Evolutionary conservation across 371 early-diverging fungal species (phyloP).

Genomic region (Encephalitozoon cuniculi): DNA sequence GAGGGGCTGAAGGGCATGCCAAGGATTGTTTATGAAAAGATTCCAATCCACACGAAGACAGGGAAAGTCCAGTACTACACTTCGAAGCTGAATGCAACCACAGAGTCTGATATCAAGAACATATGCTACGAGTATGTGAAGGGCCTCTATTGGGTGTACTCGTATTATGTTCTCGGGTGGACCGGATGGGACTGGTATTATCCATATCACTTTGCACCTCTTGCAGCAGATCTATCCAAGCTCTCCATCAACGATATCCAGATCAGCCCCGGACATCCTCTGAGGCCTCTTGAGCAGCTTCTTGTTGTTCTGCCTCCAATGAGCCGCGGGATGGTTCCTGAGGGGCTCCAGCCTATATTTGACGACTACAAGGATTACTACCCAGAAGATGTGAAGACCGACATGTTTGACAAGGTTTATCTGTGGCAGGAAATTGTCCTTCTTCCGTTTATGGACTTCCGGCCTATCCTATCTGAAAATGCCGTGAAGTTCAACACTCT

Average conservation of each 20-base stretch:
- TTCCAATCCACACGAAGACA: constrained; percentile 20
- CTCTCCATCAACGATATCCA: constrained; percentile 62
- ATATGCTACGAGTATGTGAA: constrained; percentile 76
- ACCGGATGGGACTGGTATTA: constrained; percentile 95
- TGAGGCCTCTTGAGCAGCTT: constrained; percentile 86
- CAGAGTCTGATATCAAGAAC: constrained; percentile 38
- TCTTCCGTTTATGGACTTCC: constrained; percentile 56
- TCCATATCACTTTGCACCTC: constrained; percentile 92
- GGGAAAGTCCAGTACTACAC: constrained; percentile 55
- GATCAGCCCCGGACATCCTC: constrained; percentile 73
- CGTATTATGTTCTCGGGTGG: constrained; percentile 86
- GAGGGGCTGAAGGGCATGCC: background rate
- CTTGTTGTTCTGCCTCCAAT: constrained; percentile 90
- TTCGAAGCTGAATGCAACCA: constrained; percentile 46
- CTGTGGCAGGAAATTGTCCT: constrained; percentile 76
- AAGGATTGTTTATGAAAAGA: constrained; percentile 35
- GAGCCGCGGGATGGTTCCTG: constrained; percentile 61
- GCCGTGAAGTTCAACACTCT: constrained; percentile 13
- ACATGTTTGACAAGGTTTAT: constrained; percentile 90
- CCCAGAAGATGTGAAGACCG: constrained; percentile 77
- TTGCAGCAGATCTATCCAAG: constrained; percentile 74
- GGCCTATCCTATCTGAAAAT: constrained; percentile 28
- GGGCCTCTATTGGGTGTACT: constrained; percentile 91
- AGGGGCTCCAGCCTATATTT: constrained; percentile 71
- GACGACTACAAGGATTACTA: constrained; percentile 76